phyloP scores from a whole-genome alignment of 768 basidiomycete genomes.

The Russula earlei region DNA sequence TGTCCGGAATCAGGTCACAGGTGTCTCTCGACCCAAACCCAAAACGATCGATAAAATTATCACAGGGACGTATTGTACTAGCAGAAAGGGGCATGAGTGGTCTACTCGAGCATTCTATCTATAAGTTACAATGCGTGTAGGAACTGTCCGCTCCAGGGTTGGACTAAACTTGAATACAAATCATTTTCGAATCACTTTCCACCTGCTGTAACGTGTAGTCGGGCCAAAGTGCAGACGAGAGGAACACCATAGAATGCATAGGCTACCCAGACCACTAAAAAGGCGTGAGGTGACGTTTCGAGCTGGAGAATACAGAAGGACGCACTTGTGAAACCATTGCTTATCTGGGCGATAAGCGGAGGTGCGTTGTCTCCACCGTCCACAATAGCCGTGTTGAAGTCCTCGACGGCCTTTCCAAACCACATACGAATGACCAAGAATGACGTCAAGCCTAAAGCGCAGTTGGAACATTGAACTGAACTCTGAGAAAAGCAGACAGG shows the following conservation, averaged over 20 bases:
- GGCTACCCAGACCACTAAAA: slow-evolving; percentile 67
- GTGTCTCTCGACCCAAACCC: no score
- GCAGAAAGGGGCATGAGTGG: neutral
- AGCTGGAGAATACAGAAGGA: slow-evolving; percentile 16
- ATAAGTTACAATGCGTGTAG: neutral
- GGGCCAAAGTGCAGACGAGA: slow-evolving; percentile 56
- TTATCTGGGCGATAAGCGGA: slow-evolving; percentile 48
- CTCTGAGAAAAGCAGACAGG: neutral
- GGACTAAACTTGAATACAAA: neutral
- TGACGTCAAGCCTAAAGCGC: slow-evolving; percentile 45
- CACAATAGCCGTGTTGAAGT: slow-evolving; percentile 60
- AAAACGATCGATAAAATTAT: no score
- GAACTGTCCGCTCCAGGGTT: neutral
- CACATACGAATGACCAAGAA: slow-evolving; percentile 71
- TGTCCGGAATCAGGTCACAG: no score
- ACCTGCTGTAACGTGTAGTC: slow-evolving; percentile 49
- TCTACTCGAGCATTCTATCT: no score
- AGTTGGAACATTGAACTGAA: neutral
- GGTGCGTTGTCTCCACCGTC: slow-evolving; percentile 46
- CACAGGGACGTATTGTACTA: no score
- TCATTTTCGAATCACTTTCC: slow-evolving; percentile 26
- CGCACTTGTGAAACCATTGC: slow-evolving; percentile 71
- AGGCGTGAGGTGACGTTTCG: neutral
- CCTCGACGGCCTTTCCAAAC: slow-evolving; percentile 70
- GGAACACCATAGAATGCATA: slow-evolving; percentile 69